These are phyloP conservation scores for Xanthoceras sorbifolium DNA, from an alignment of 345 rosid species.

Conservation along the genomic window DNA sequence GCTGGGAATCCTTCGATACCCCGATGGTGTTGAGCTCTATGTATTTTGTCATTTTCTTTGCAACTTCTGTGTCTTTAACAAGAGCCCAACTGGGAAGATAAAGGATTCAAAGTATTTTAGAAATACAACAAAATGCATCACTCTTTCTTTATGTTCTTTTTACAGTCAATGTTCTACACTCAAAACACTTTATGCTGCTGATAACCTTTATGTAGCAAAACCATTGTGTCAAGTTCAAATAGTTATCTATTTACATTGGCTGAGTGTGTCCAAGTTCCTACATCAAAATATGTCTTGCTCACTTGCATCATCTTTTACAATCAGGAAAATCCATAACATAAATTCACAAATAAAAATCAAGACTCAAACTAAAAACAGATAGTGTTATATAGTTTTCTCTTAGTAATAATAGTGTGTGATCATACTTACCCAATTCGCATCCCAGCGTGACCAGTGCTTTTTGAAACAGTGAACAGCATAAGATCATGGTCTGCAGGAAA, in stretches of 20 bases:
- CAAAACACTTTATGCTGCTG: neutral
- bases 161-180: too few species aligned
- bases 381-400: neutral
- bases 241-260: neutral
- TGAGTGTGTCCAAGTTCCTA: neutral
- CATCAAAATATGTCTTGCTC: neutral
- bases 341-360: neutral
- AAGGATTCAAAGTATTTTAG: neutral
- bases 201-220: neutral
- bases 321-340: neutral
- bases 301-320: neutral
- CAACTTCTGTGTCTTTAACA: conserved; percentile 67
- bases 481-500: conserved; percentile 71
- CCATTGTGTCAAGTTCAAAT: neutral
- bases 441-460: conserved; percentile 91
- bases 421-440: conserved; percentile 83
- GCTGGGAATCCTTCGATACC: conserved; percentile 88
- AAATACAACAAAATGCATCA: neutral
- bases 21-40: conserved; percentile 86
- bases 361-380: neutral
- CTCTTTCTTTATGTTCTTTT: neutral
- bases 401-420: neutral
- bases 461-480: conserved; percentile 84
- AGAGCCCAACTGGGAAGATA: conserved; percentile 75
- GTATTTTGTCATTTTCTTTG: conserved; percentile 73